Conservation (phyloP, 2,329 filamentous ascomycete species). For the Colletotrichum sp. region DNA sequence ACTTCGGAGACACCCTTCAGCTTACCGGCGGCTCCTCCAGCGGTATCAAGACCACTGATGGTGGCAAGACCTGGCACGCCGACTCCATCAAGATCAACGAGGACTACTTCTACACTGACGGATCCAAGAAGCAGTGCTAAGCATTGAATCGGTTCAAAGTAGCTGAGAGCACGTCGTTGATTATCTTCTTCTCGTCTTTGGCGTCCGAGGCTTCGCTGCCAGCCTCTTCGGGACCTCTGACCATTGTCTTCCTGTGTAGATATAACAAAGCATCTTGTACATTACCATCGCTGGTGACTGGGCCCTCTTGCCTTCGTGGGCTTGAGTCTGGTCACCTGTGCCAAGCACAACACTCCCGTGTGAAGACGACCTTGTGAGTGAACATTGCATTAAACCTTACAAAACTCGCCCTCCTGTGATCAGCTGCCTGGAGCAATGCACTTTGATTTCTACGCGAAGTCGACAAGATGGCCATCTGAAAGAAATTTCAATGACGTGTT, state of each 20-base stretch:
- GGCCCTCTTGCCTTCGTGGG: accelerated
- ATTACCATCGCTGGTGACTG: not conserved
- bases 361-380: not conserved
- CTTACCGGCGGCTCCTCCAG: not conserved
- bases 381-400: accelerated
- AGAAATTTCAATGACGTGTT: accelerated
- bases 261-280: not conserved
- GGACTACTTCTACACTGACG: slow-evolving; percentile 3
- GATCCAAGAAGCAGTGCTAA: slow-evolving; percentile 4
- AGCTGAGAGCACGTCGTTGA: not conserved
- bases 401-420: accelerated
- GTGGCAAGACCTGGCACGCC: slow-evolving; percentile 1
- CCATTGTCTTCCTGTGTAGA: not conserved
- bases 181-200: not conserved
- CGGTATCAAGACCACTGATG: not conserved
- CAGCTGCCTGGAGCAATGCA: not conserved
- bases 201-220: not conserved
- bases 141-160: not conserved
- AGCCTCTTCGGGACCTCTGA: not conserved
- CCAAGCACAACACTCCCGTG: too few species aligned
- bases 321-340: accelerated
- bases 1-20: not conserved
- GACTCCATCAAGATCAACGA: slow-evolving; percentile 7
- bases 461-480: too few species aligned
- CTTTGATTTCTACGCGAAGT: accelerated